Percentiles rank a stretch among this genome's conserved stretches.
These are phyloP conservation scores for Clathrospora elynae DNA, from an alignment of 2,329 filamentous ascomycete species.

Conservation along the genomic window DNA sequence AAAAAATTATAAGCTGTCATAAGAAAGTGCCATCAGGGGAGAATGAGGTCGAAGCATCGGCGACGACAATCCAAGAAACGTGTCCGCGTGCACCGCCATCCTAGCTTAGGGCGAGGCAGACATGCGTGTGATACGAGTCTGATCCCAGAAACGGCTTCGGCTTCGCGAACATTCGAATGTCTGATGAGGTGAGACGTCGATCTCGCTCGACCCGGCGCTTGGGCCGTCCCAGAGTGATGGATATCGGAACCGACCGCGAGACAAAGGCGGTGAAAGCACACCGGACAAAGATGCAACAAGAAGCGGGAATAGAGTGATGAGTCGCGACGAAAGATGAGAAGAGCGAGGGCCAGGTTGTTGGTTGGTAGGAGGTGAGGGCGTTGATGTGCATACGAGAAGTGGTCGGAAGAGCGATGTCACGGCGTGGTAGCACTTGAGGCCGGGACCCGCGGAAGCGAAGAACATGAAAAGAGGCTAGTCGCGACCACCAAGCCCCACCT, in stretches of 20 bases:
- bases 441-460: too few relatives aligned
- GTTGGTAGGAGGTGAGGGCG: background rate
- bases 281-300: background rate
- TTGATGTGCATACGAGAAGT: too few relatives aligned
- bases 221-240: constrained; percentile 1
- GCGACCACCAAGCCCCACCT: constrained; percentile 4
- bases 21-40: too few relatives aligned
- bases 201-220: constrained; percentile 2
- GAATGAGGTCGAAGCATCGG: too few relatives aligned
- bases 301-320: background rate
- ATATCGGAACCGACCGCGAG: constrained; percentile 1
- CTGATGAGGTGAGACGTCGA: constrained; percentile 13
- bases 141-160: background rate
- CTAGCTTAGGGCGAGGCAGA: constrained; percentile 18
- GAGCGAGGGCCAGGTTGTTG: background rate
- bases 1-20: too few relatives aligned
- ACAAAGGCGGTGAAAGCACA: background rate
- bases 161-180: constrained; percentile 6
- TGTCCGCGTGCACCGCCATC: constrained; percentile 12
- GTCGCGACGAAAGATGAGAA: background rate
- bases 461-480: too few relatives aligned
- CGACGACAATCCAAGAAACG: too few relatives aligned
- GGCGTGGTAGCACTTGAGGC: too few relatives aligned
- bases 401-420: too few relatives aligned
- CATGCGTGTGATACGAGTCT: constrained; percentile 12